A percentile compares a stretch with the other conserved stretches of the same genome.
These are phyloP conservation scores for Sclerospora graminicola DNA, from an alignment of 352 stramenopile species.

Conservation along the genomic window DNA sequence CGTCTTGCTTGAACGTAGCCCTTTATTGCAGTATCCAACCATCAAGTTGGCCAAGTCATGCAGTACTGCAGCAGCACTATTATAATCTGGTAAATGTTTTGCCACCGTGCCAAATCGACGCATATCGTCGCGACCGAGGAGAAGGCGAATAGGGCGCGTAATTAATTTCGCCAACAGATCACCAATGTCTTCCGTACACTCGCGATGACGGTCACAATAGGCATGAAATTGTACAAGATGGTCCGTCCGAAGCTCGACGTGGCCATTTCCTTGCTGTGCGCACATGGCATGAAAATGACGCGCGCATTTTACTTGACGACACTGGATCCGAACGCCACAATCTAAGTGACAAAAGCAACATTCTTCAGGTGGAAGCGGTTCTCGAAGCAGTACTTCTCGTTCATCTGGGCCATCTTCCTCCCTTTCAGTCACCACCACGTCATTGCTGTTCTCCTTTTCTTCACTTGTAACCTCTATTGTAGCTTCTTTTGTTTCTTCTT, in stretches of 20 bases:
- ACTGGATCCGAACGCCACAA: conserved; percentile 43
- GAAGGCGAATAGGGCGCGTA: conserved; percentile 34
- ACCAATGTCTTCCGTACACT: conserved; percentile 25
- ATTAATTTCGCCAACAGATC: conserved; percentile 43
- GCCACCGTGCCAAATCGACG: conserved; percentile 33
- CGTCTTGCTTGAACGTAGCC: conserved; percentile 31
- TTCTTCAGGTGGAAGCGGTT: conserved; percentile 7
- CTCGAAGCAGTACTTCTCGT: conserved; percentile 9
- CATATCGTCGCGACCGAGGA: conserved; percentile 42
- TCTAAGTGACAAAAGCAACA: conserved; percentile 45
- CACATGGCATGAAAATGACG: conserved; percentile 64
- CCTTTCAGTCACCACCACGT: conserved; percentile 4
- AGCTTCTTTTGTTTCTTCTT: conserved; percentile 8
- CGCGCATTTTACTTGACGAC: conserved; percentile 35
- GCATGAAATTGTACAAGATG: conserved; percentile 40
- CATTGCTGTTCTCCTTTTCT: conserved; percentile 3
- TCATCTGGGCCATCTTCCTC: conserved; percentile 3
- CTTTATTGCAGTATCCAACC: conserved; percentile 44
- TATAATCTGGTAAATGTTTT: conserved; percentile 32
- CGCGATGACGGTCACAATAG: conserved; percentile 58
- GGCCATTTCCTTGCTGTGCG: conserved; percentile 28
- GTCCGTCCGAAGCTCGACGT: conserved; percentile 25
- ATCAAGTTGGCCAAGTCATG: conserved; percentile 30
- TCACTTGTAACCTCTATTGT: background rate
- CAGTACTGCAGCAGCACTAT: conserved; percentile 28